Evolutionary conservation across 108 stramenopile species (phyloP), one percentile per base, ranked within the genome.

Genomic region (Skeletonema menzelii): DNA sequence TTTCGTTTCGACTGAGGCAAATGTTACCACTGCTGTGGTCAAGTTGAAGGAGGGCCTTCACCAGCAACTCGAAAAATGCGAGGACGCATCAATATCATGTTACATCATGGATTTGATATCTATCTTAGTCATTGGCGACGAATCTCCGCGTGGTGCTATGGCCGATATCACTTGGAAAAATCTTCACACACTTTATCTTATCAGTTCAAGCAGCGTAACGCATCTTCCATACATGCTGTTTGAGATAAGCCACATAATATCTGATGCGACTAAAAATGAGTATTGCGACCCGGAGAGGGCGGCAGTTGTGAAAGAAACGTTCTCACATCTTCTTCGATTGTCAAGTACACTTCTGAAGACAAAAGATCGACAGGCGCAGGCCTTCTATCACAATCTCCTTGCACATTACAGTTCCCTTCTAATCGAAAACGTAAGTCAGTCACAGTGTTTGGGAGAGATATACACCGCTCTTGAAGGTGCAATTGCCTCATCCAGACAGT

Each of bases 391-490:
- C 60, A 65, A 63, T 44, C n/a, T 79, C 24, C 60, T 79, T 11
- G 30, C 71, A 1, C 71, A 79, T 63, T 79, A 62, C 61, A 79
- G 78, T 32, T 65, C 71, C 28, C 71, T 72, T 56, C 20, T 79
- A 26, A 46, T 79, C 19, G 57, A 60, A 4, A 55, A 47, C 5
- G 11, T 24, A 12, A 72, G 67, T 34, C 70, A 68, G 26, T 27
- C 31, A 26, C 40, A 31, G 1, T 79, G 46, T 57, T 34, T 72
- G 3, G 10, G n/a, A 32, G 59, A 68, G n/a, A 67, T 59, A 60
- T 38, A 38, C 30, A 53, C 67, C 46, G 19, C 71, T 62, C 34
- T 79, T 62, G 59, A 38, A 30, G 30, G 35, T 63, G 27, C 59
- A 17, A 55, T 63, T 31, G 15, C 28, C 40, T 10, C 56, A 13